Base-by-base conservation (phyloP, 495 filamentous ascomycete genomes). In the Aspergillus cavernicola region DNA sequence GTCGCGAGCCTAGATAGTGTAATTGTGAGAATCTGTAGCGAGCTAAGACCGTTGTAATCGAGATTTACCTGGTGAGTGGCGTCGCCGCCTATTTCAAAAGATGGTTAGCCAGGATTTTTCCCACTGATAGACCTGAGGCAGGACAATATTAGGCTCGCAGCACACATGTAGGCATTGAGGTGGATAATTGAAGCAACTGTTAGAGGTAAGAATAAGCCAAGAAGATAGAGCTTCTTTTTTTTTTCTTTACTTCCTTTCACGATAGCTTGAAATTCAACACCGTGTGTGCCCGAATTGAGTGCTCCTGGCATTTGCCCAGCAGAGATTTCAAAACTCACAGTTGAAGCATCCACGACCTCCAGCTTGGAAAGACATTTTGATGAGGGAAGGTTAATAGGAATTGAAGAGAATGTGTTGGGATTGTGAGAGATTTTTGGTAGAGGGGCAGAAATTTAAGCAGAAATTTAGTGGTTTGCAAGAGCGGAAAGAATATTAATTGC, bases 271-370 rank as follows among this genome's bases (percentile, higher is more conserved):
- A 32, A 35, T 45, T 29, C 24, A 37, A 32, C 38, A 44, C 29
- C 9, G 2, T 38, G 26, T 20, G 33, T 46, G 50, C 11, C 32
- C 23, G 44, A 45, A 44, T 18, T 35, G 24, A 31, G 33, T 47
- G 41, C 16, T 35, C 46, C 47, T 47, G 23, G 29, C 26, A 45
- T 23, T 31, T 38, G 23, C 32, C 52, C 33, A 20, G 28, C 42
- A 54, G 35, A 56, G 28, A 51, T 47, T 28, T 29, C 9, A 53
- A 58, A 52, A 88, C 86, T 74, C 69, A 90, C 86, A 90, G 75
- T 90, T 90, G 77, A 87, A 90, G 76, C 87, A 90, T 53, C 80
- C 85, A 67, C 86, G 84, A 58, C 75, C 77, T 69, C 74, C 71
- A 58, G 66, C 58, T 62, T 74, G 74, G 56, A 66, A 74, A 52